Percentiles rank a stretch among this genome's conserved stretches.
phyloP scores from a whole-genome alignment of 495 filamentous ascomycete genomes.

The Cercophora sp. region DNA sequence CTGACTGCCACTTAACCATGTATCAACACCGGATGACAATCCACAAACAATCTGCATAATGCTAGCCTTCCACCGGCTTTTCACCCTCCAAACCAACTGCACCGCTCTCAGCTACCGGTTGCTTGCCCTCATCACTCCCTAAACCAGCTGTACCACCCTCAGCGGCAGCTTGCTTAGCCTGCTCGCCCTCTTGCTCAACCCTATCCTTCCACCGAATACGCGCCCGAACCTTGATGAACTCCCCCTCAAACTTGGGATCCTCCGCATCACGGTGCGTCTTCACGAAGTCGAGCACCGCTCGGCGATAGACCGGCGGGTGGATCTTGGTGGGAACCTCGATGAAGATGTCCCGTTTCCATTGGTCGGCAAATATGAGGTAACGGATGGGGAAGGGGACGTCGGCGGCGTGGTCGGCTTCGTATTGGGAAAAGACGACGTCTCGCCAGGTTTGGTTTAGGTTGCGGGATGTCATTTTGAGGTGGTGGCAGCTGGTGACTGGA shows the following conservation, averaged over 20 bases:
- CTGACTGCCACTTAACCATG: no score
- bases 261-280: neutral
- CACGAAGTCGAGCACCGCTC: neutral
- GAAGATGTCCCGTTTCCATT: neutral
- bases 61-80: no score
- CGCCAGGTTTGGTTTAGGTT: neutral
- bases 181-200: no score
- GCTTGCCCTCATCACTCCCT: no score
- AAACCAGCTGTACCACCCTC: no score
- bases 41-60: no score
- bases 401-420: neutral
- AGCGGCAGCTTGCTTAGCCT: no score
- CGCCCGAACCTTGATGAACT: neutral
- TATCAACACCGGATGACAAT: no score
- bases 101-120: no score
- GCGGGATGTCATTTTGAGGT: neutral
- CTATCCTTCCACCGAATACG: neutral
- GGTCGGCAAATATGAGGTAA: neutral
- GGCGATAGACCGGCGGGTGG: neutral
- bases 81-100: no score
- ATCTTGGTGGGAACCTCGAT: neutral
- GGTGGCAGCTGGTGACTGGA: no score
- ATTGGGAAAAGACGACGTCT: neutral
- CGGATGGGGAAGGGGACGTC: constrained; percentile 1
- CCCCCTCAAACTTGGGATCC: neutral